These are phyloP conservation scores for Tolypocladium ophioglossoides DNA, from an alignment of 2,329 filamentous ascomycete species.

Conservation along the genomic window DNA sequence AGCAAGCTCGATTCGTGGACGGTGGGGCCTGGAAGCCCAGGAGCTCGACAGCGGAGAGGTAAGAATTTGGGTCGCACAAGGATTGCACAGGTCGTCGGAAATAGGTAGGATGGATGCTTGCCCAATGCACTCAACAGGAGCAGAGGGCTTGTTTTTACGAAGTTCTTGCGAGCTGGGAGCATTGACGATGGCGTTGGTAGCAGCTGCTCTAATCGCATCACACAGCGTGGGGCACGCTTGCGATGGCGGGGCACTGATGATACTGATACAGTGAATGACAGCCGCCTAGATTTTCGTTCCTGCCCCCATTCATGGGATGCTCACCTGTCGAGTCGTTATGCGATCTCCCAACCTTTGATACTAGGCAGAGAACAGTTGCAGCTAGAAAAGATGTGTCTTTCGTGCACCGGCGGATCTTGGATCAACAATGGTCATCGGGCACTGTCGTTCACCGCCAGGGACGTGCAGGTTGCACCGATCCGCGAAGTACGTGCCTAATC, in stretches of 20 bases:
- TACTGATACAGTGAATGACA: neutral
- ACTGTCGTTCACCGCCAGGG: neutral
- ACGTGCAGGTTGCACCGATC: neutral
- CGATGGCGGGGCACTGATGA: constrained; percentile 4
- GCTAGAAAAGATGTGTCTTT: neutral
- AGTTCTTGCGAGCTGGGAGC: neutral
- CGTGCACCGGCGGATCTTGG: neutral
- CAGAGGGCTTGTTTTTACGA: neutral
- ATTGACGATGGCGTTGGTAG: neutral
- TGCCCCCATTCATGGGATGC: no score
- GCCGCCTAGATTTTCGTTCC: neutral
- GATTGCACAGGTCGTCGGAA: neutral
- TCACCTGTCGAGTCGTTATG: neutral
- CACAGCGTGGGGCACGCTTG: constrained; percentile 4
- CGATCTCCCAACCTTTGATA: neutral
- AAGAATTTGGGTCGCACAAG: neutral
- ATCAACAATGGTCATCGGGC: neutral
- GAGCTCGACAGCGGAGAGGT: neutral
- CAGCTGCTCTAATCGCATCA: neutral
- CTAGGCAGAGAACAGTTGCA: no score
- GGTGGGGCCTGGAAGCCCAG: constrained; percentile 6
- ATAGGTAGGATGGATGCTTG: neutral
- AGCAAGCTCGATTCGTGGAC: neutral
- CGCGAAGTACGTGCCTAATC: neutral
- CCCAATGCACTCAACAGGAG: neutral